These are phyloP conservation scores for Chamaecyparis obtusa DNA, from an alignment of 75 land plant species.

Conservation along the genomic window DNA sequence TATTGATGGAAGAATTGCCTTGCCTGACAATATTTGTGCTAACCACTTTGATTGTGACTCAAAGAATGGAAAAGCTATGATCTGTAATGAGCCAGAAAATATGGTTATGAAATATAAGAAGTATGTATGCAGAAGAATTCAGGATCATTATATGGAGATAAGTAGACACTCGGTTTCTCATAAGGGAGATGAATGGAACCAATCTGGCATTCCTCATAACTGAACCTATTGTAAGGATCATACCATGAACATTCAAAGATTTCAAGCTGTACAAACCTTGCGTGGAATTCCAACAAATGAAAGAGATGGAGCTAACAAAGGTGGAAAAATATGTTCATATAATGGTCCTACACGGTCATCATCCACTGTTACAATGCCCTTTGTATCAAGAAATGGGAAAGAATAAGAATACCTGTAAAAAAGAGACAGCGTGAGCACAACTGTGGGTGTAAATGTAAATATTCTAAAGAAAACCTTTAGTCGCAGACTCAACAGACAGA, in stretches of 20 bases:
- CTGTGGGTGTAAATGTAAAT: neutral
- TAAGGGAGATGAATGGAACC: neutral
- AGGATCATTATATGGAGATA: neutral
- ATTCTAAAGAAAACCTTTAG: neutral
- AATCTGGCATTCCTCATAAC: neutral
- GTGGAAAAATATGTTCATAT: constrained; percentile 86
- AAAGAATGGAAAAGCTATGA: constrained; percentile 63
- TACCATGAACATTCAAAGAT: neutral
- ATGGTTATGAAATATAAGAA: neutral
- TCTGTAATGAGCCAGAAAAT: constrained; percentile 20
- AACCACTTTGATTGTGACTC: constrained; percentile 75
- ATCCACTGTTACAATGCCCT: constrained; percentile 68
- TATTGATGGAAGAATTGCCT: constrained; percentile 51
- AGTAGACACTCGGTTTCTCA: neutral
- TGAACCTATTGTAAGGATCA: neutral
- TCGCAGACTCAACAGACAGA: neutral
- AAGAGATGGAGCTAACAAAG: constrained; percentile 77
- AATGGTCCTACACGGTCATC: constrained; percentile 82
- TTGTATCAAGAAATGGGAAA: constrained; percentile 89
- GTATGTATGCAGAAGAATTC: neutral
- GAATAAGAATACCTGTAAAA: constrained; percentile 72
- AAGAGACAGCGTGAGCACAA: neutral
- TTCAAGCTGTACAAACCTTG: constrained; percentile 43
- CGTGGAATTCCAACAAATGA: constrained; percentile 85
- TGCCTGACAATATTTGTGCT: constrained; percentile 61